phyloP scores from a whole-genome alignment of 495 filamentous ascomycete species.

The Xylaria telfairii region DNA sequence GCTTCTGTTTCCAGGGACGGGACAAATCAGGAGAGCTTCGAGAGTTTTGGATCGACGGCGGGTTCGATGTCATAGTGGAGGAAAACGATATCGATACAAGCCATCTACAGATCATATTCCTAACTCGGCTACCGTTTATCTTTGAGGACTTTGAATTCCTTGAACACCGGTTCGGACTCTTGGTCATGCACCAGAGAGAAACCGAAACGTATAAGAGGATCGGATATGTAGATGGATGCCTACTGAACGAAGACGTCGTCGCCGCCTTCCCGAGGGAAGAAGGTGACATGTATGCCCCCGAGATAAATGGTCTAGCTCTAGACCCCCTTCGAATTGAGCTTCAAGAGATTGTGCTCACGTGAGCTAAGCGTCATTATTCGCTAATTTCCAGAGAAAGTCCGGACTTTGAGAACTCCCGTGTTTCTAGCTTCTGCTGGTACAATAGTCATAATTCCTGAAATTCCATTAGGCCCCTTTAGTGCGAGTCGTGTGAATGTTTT shows the following conservation, averaged over 20 bases:
- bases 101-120: slow-evolving; percentile 27
- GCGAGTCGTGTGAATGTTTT: too few relatives aligned
- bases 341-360: neutral
- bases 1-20: slow-evolving; percentile 14
- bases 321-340: slow-evolving; percentile 15
- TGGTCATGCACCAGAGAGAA: slow-evolving; percentile 15
- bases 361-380: neutral
- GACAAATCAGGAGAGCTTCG: neutral
- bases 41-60: slow-evolving; percentile 33
- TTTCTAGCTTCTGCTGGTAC: neutral
- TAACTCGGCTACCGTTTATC: slow-evolving; percentile 32
- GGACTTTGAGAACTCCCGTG: neutral
- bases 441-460: too few relatives aligned
- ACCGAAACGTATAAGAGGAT: slow-evolving; percentile 26
- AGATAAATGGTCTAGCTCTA: slow-evolving; percentile 25
- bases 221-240: slow-evolving; percentile 34
- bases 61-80: slow-evolving; percentile 24
- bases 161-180: slow-evolving; percentile 36
- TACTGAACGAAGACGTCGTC: slow-evolving; percentile 21
- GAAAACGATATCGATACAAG: neutral
- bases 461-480: too few relatives aligned
- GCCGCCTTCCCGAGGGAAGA: slow-evolving; percentile 8
- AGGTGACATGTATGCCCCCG: slow-evolving; percentile 8
- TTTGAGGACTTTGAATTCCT: slow-evolving; percentile 31
- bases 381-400: neutral